Conservation (phyloP, 495 filamentous ascomycete genomes). For the Podospora sp. region DNA sequence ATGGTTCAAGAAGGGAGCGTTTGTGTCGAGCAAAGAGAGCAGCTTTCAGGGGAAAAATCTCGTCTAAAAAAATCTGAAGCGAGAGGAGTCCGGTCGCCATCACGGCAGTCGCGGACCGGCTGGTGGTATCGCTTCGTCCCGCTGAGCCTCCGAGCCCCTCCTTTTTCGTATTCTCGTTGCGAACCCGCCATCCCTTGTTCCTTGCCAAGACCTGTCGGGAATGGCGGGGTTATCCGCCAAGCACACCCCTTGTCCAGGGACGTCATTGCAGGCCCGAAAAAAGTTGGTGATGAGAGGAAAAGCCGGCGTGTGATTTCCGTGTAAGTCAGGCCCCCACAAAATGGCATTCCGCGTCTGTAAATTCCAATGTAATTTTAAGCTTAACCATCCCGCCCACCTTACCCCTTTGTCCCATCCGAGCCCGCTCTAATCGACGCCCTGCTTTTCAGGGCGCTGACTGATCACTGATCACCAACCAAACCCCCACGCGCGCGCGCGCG, state of each 20-base stretch:
- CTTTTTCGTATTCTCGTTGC: not conserved
- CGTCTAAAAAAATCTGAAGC: not conserved
- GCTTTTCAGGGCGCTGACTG: not conserved
- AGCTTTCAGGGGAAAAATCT: not conserved
- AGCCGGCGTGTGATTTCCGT: not conserved
- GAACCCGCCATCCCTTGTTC: not conserved
- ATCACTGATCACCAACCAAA: not conserved
- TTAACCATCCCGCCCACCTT: too few species aligned
- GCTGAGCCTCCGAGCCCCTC: slow-evolving; percentile 3
- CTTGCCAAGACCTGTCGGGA: not conserved
- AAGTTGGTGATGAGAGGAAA: not conserved
- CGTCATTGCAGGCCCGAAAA: not conserved
- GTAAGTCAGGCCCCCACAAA: not conserved
- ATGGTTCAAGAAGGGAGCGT: not conserved
- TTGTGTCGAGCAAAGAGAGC: not conserved
- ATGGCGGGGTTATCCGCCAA: slow-evolving; percentile 3
- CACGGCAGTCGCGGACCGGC: not conserved
- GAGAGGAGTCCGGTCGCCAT: not conserved
- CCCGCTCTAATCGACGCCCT: too few species aligned
- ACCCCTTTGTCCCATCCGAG: too few species aligned
- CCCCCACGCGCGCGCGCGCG: too few species aligned
- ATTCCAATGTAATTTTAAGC: not conserved
- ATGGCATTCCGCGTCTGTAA: not conserved
- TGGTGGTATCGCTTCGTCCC: not conserved
- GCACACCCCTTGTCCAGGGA: not conserved